Evolutionary conservation across 805 yeast genomes (phyloP).

Genomic region (Teunomyces aglyptinius): DNA sequence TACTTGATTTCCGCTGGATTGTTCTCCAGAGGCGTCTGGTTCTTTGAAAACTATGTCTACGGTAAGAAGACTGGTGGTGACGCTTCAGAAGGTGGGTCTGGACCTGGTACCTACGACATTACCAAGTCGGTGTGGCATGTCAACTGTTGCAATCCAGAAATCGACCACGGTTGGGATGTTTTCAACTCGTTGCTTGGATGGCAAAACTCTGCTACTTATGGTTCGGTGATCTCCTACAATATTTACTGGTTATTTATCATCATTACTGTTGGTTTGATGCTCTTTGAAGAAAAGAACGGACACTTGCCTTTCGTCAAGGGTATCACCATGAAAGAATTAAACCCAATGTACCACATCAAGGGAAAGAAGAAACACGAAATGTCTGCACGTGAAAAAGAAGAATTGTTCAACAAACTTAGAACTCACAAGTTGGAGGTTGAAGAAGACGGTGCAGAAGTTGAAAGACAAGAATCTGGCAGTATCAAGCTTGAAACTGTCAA

Average conservation of each 20-base stretch:
- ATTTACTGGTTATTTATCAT: conserved; percentile 80
- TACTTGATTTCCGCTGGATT: conserved; percentile 91
- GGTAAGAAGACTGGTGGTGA: conserved; percentile 82
- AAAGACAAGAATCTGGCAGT: conserved; percentile 3
- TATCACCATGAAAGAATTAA: conserved; percentile 29
- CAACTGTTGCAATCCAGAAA: conserved; percentile 94
- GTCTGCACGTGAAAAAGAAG: conserved; percentile 31
- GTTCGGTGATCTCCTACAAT: conserved; percentile 87
- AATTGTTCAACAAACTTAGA: conserved; percentile 31
- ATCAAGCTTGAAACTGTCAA: conserved; percentile 2
- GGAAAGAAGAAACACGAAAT: conserved; percentile 33
- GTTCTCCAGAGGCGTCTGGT: conserved; percentile 92
- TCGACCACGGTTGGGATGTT: conserved; percentile 94
- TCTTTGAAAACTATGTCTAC: conserved; percentile 69
- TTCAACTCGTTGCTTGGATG: conserved; percentile 94
- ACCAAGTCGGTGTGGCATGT: conserved; percentile 87
- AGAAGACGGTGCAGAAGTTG: neutral
- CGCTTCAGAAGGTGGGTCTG: conserved; percentile 88
- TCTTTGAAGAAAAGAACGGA: conserved; percentile 80
- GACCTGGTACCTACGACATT: conserved; percentile 93
- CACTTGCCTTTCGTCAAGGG: conserved; percentile 69
- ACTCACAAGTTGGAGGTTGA: neutral
- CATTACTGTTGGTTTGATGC: conserved; percentile 54
- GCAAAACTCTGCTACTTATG: conserved; percentile 95
- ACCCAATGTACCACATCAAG: conserved; percentile 36